Evolutionary conservation across 2,329 filamentous ascomycete genomes (phyloP).

Genomic region (Colletotrichum australisinense): DNA sequence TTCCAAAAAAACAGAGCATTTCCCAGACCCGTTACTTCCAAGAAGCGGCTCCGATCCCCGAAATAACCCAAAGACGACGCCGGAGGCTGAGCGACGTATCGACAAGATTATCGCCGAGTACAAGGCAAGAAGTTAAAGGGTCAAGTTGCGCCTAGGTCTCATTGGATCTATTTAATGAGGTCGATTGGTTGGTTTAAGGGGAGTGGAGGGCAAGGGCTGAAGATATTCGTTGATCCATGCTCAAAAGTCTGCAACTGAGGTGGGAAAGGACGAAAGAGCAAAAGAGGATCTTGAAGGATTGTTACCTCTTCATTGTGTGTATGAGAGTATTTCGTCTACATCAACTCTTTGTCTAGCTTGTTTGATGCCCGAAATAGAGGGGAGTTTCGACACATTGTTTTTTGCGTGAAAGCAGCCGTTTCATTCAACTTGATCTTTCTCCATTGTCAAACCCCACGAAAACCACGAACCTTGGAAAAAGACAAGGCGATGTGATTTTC

Average conservation of each 20-base stretch:
- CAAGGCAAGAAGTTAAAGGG: background rate
- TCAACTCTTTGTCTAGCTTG: background rate
- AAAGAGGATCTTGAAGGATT: background rate
- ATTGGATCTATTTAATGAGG: background rate
- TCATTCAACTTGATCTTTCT: background rate
- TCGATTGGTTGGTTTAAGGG: background rate
- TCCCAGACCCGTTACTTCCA: constrained; percentile 59
- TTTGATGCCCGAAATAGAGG: too few relatives aligned
- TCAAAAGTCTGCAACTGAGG: background rate
- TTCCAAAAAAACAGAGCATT: constrained; percentile 45
- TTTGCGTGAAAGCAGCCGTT: background rate
- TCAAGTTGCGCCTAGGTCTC: background rate
- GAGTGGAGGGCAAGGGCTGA: background rate
- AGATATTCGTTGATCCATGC: background rate
- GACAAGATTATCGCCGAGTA: constrained; percentile 45
- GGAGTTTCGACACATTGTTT: background rate
- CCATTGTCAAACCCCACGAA: background rate
- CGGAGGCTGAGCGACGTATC: constrained; percentile 54
- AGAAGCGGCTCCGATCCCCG: constrained; percentile 46
- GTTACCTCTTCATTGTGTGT: background rate
- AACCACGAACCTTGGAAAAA: background rate
- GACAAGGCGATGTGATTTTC: too few relatives aligned
- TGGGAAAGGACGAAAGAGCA: background rate
- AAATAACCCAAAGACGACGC: constrained; percentile 52
- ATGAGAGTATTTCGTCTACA: background rate